These are phyloP conservation scores for Citrus mangshanensis DNA, from an alignment of 345 rosid genomes.

Conservation along the genomic window DNA sequence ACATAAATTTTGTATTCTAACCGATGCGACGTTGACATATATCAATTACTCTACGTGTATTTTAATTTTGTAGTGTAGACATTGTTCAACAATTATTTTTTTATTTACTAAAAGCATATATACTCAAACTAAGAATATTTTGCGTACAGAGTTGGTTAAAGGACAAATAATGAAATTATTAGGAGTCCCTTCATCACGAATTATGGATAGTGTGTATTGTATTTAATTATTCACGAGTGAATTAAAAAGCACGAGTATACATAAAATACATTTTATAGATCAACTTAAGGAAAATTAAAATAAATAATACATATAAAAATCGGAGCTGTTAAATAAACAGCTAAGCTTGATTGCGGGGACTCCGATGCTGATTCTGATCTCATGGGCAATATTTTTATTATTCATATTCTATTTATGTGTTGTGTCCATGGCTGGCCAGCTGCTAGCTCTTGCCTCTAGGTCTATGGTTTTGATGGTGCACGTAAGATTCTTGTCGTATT, in stretches of 20 bases:
- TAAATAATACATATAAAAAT: not conserved
- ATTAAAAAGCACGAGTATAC: not conserved
- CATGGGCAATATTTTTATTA: not conserved
- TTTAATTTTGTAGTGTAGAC: too few species aligned
- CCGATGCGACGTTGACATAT: not conserved
- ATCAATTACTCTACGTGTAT: not conserved
- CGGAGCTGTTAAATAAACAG: not conserved
- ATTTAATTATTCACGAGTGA: too few species aligned
- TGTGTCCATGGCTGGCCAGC: not conserved
- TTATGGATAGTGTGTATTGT: too few species aligned
- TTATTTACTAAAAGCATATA: too few species aligned
- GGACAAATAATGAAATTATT: too few species aligned
- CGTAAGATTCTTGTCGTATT: not conserved
- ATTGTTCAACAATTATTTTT: too few species aligned
- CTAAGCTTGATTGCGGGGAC: not conserved
- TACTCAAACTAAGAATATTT: too few species aligned
- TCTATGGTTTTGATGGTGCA: not conserved
- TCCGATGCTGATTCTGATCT: not conserved
- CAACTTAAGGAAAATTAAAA: too few species aligned
- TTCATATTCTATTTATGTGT: not conserved
- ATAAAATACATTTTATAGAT: not conserved
- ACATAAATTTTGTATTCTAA: too few species aligned
- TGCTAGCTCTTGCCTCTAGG: not conserved
- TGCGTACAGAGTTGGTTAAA: not conserved
- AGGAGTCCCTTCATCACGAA: not conserved